Evolutionary conservation across 2,329 filamentous ascomycete genomes (phyloP), one percentile per base, ranked within the genome.

Genomic region (Colletotrichum euphorbiae): DNA sequence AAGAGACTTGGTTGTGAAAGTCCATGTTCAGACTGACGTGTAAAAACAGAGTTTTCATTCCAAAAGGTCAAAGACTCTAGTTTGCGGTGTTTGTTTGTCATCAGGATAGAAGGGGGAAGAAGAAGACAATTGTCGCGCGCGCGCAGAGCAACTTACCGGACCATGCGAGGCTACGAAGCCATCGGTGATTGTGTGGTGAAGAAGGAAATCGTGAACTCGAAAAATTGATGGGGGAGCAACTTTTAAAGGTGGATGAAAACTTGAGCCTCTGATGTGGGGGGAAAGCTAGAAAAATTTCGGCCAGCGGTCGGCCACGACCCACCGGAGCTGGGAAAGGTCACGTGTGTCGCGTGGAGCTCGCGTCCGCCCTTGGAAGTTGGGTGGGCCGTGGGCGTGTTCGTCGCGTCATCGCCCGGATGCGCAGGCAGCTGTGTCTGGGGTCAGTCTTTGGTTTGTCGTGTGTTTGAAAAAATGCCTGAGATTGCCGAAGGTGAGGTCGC

Each of bases 21-120:
- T 78, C 77, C 80, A 28, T 28, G 5, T 85, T 96, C 93, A 96
- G 93, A 93, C 93, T 96, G 93, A 96, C 92, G 92, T 95, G 90
- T 88, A 90, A 93, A 28, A 89, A 88, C 85, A 78, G 80, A 89
- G 80, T 90, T 95, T 94, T 94, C 92, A 95, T 91, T 87, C 89
- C 85, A 80, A 79, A 79, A 84, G 91, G 90, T 97, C 93, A 96
- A 96, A 97, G 93, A 97, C 93, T 97, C 93, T 97, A 97, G 92
- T 94, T 94, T 90, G 81, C 88, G 91, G 91, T 93, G 90, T 87
- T 85, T 83, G 84, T 17, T 80, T 93, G 90, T 94, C 93, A 95
- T 95, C 93, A 93, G 79, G 81, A 81, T 38, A 15, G 83, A 77
- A 72, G 70, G 69, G 72, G 50, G 54, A 36, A 33, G 13, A 21